A percentile compares a stretch with the other conserved stretches of the same genome.
phyloP scores from a whole-genome alignment of 1,284 basidiomycete species.

The Sparassis latifolia region DNA sequence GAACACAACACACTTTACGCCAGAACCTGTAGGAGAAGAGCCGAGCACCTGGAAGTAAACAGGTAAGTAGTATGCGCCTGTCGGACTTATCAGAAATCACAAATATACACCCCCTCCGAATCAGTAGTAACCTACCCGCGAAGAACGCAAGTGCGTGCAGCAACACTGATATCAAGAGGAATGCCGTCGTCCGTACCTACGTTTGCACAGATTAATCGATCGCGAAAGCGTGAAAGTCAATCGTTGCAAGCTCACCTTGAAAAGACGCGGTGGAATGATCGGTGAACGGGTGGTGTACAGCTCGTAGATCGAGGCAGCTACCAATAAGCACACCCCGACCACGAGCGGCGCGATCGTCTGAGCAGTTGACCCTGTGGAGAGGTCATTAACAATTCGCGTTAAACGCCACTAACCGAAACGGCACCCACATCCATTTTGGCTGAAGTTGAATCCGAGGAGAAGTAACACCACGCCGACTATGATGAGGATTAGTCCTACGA shows the following conservation, averaged over 20 bases:
- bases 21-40: slow-evolving; percentile 67
- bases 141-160: slow-evolving; percentile 70
- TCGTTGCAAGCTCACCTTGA: slow-evolving; percentile 41
- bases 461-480: slow-evolving; percentile 70
- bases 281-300: slow-evolving; percentile 66
- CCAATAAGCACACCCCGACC: slow-evolving; percentile 56
- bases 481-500: slow-evolving; percentile 66
- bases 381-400: neutral
- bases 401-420: neutral
- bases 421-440: slow-evolving; percentile 61
- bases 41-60: slow-evolving; percentile 79
- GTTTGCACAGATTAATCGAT: neutral
- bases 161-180: slow-evolving; percentile 57
- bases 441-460: slow-evolving; percentile 78
- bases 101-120: neutral
- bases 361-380: slow-evolving; percentile 29
- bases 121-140: slow-evolving; percentile 26
- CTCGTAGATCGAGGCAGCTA: slow-evolving; percentile 60
- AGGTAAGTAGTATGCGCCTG: slow-evolving; percentile 66
- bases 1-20: slow-evolving; percentile 46
- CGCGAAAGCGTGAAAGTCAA: no score
- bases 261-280: slow-evolving; percentile 76
- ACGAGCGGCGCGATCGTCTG: slow-evolving; percentile 68
- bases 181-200: slow-evolving; percentile 67
- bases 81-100: neutral